Evolutionary conservation across 257 asterid genomes (phyloP).

Genomic region (Nicotiana noctiflora): DNA sequence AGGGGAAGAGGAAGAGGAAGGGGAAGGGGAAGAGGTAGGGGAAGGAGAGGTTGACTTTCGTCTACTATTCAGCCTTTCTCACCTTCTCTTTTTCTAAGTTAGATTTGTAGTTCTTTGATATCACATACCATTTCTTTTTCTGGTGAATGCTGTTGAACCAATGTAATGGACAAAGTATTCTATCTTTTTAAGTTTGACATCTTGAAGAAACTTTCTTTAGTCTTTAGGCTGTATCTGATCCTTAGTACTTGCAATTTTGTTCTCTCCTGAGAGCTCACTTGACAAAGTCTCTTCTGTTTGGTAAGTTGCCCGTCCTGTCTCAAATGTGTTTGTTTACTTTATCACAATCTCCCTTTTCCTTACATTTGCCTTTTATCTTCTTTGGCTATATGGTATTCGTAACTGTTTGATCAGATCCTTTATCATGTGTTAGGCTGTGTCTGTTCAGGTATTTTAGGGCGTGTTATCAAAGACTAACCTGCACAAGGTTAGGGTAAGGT

Average conservation of each 20-base stretch:
- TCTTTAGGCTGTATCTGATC: not conserved
- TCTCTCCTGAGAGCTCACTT: not conserved
- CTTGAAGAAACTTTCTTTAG: not conserved
- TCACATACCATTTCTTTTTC: not conserved
- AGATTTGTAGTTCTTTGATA: not conserved
- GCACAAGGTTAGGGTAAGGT: too few relatives aligned
- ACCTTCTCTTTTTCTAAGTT: not conserved
- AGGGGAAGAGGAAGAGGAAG: conserved; percentile 56
- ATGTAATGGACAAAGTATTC: not conserved
- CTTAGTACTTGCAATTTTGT: not conserved
- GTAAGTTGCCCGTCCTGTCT: not conserved
- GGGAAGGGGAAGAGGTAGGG: conserved; percentile 41
- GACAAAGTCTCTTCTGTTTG: not conserved
- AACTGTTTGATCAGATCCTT: not conserved
- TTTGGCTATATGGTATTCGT: not conserved
- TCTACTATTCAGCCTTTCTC: not conserved
- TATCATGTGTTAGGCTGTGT: not conserved
- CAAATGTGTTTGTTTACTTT: too few relatives aligned
- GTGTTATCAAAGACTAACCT: too few relatives aligned
- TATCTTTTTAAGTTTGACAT: not conserved
- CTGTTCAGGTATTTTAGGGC: too few relatives aligned
- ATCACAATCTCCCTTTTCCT: too few relatives aligned
- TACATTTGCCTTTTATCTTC: not conserved
- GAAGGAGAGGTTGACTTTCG: conserved; percentile 24
- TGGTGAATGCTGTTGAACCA: not conserved